Evolutionary conservation across 768 basidiomycete species (phyloP), one percentile per base, ranked within the genome.

Genomic region (Kwoniella shandongensis): DNA sequence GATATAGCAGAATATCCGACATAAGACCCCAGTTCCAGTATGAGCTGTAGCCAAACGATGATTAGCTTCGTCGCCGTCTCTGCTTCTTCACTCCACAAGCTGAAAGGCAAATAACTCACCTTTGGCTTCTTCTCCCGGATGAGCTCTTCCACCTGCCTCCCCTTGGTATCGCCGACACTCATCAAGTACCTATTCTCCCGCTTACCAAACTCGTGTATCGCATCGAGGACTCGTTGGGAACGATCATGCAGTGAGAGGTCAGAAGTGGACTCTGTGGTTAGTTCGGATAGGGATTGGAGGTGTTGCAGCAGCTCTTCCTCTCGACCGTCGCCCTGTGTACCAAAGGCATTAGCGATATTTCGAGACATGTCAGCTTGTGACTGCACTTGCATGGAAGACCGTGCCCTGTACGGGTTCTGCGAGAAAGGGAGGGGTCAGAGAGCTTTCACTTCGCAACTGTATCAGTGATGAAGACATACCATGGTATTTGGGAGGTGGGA

Each of bases 161-260:
- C 74, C 61, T 75, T 75, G 40, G 72, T 71, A n/a, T 71, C 70
- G 6, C 74, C 74, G 18, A 75, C 72, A 51, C 68, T 73, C 74
- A 75, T 75, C 39, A 75, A 56, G 54, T 75, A 75, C 27, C 67
- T 55, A 41, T 74, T 74, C 62, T 70, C 66, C 27, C 62, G 57
- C 57, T 75, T 73, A 2, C 72, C 74, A 47, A 72, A 75, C 42
- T 72, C 66, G 50, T 75, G 70, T 18, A 75, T 70, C 4, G 70
- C 70, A 57, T 75, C 70, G 15, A 75, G 62, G 1, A 75, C 74
- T 20, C 69, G 51, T 51, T 75, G 71, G 0, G 59, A 62, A 1
- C 55, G 44, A 22, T 66, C 65, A n/a, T 54, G 55, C 4, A 66
- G 58, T 5, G 65, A 58, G 11, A 62, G 32, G 22, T 13, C 26